Base-by-base conservation (phyloP, 73 alveolate genomes). In the Paramecium sexaurelia region DNA sequence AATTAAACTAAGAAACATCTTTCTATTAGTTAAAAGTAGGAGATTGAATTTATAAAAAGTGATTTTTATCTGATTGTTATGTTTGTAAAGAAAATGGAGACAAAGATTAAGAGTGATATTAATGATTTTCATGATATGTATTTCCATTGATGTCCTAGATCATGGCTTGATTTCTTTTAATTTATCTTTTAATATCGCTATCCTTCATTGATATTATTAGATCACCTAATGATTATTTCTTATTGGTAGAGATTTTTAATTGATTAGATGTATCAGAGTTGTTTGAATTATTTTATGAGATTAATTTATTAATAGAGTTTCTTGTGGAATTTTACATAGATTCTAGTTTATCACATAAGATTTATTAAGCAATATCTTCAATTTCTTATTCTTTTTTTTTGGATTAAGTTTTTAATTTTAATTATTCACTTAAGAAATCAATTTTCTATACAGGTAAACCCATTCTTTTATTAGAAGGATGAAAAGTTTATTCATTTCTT, bases 351-450 rank as follows among this genome's bases (percentile, higher is more conserved):
- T 78, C 90, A 43, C 90, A 78, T 41, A 78, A 20, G 41, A 78
- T 41, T 45, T 39, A 78, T 39, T 39, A 78, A 22, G 73, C 73
- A 0, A 78, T n/a, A 10, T 78, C 90, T 41, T 78, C 90, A 1
- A 78, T 39, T 9, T 78, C 90, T 24, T 41, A 39, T 17, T 78
- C 75, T 78, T 78, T 78, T 45, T 43, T 39, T 45, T 78, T 78
- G 6, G 68, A 78, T 22, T 78, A 43, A 10, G 75, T 78, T 78
- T 78, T 39, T 24, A 78, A 45, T 45, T 78, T 39, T 15, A 40
- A 41, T 41, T 78, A 78, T 78, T 78, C 90, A 40, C 71, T 78
- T 7, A 78, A 20, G 35, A 78, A 78, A 40, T 78, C 90, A 2
- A 78, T 78, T 17, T 78, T 78, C 7, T 78, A 40, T 9, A 78